Base-by-base conservation (phyloP, 805 yeast genomes). In the Sugiyamaella floridensis region DNA sequence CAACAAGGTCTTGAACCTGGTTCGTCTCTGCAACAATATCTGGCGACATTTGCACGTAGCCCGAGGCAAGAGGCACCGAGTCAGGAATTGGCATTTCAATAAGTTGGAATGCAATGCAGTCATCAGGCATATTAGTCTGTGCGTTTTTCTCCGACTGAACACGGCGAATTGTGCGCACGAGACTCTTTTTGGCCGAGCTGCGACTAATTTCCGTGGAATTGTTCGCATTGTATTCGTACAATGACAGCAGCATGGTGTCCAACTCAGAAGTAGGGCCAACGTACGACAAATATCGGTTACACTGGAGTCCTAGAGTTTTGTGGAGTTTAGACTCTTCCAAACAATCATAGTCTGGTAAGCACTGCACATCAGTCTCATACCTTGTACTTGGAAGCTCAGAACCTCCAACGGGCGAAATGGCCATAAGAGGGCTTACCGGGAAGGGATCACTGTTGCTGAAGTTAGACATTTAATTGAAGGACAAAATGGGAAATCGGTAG, bases 281-380 rank as follows among this genome's bases (percentile, higher is more conserved):
- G 42, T 57, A 58, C 12, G 65, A 62, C 34, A 61, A 50, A 44
- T 62, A 62, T 8, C 64, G 56, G 43, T 63, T 60, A 18, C 52
- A 51, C 34, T 61, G 64, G 43, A 62, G 53, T 4, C 65, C 65
- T 4, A 62, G 56, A 7, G 65, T 62, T 44, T 60, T 57, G 32
- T 59, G 61, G 19, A 62, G 56, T 7, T 59, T 53, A 2, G 63
- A 58, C 47, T 61, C 55, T 29, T 57, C 53, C 47, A 62, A 49
- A 42, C 59, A 61, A 41, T 62, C 64, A 45, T 62, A 62, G 48
- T 62, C 65, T 10, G 64, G 63, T 18, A 62, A 52, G n/a, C 60
- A 57, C 15, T 47, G 51, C 2, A 52, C 46, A 5, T 48, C 53
- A 16, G 18, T 22, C 7, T 32, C 41, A 16, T 49, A 42, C 15